Evolutionary conservation across 1,284 basidiomycete species (phyloP).

Genomic region (Sanghuangporus sanghuang): DNA sequence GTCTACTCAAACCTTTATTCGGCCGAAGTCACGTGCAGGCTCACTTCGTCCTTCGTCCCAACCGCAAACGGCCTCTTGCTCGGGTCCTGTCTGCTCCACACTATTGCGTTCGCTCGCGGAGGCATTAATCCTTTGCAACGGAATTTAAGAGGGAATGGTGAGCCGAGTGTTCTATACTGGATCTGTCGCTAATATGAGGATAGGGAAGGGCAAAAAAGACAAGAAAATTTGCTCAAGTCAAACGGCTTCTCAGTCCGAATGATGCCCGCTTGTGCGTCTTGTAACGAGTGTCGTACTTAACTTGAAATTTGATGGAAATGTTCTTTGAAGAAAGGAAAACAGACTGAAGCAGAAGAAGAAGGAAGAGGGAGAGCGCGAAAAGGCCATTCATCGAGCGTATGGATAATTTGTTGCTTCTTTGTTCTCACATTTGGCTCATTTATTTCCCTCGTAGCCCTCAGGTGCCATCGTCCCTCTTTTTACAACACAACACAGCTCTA

Average conservation of each 20-base stretch:
- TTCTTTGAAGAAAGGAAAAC: constrained; percentile 63
- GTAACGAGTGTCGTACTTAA: not conserved
- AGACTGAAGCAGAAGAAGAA: constrained; percentile 75
- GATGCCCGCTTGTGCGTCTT: constrained; percentile 84
- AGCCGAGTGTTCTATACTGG: not conserved
- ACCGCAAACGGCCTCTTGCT: no score
- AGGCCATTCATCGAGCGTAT: constrained; percentile 67
- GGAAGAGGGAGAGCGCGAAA: constrained; percentile 68
- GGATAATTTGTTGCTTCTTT: constrained; percentile 29
- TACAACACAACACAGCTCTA: constrained; percentile 93
- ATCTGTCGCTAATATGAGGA: not conserved
- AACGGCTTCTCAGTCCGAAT: constrained; percentile 92
- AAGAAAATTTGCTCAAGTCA: constrained; percentile 92
- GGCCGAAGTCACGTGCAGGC: no score
- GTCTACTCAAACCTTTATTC: no score
- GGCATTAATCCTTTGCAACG: no score
- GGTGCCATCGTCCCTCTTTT: constrained; percentile 87
- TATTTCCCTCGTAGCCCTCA: constrained; percentile 49
- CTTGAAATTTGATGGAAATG: constrained; percentile 14
- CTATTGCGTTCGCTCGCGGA: no score
- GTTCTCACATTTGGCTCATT: constrained; percentile 1
- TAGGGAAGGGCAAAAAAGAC: constrained; percentile 95
- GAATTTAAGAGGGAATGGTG: not conserved
- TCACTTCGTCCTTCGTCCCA: no score
- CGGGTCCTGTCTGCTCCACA: no score